phyloP scores from a whole-genome alignment of 163 green algal genomes.

The Scenedesmus sp. region DNA sequence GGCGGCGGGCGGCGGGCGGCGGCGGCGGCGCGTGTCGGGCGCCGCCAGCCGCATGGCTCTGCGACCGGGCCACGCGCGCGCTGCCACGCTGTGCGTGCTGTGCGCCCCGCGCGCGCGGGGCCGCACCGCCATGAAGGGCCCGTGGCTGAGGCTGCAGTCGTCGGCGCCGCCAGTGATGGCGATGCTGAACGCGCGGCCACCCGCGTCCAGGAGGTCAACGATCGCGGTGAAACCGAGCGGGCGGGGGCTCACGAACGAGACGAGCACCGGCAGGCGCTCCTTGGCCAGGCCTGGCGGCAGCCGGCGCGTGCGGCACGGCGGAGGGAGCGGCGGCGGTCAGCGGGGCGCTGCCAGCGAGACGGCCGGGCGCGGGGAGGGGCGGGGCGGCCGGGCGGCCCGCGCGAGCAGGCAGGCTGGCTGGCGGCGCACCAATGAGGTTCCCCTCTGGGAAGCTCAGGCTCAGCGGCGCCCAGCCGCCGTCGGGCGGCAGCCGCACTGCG shows the following conservation, averaged over 20 bases:
- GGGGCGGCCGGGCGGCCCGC: too few species aligned
- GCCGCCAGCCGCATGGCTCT: too few species aligned
- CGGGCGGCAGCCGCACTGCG: slow-evolving; percentile 11
- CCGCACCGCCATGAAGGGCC: slow-evolving; percentile 67
- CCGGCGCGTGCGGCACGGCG: too few species aligned
- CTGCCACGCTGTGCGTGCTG: too few species aligned
- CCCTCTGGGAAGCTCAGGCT: slow-evolving; percentile 29
- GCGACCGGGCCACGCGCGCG: too few species aligned
- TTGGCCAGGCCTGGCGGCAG: slow-evolving; percentile 77
- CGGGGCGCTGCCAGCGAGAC: too few species aligned
- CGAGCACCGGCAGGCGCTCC: slow-evolving; percentile 75
- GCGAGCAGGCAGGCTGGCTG: too few species aligned
- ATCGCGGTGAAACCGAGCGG: slow-evolving; percentile 77
- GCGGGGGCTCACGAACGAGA: slow-evolving; percentile 66
- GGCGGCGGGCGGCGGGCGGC: neutral
- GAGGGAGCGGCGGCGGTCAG: too few species aligned
- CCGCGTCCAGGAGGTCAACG: slow-evolving; percentile 81
- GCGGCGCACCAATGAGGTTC: slow-evolving; percentile 43
- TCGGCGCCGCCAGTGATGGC: slow-evolving; percentile 71
- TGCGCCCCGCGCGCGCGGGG: too few species aligned
- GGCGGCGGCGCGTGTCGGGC: too few species aligned
- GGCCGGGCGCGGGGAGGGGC: too few species aligned
- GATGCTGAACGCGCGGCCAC: slow-evolving; percentile 60
- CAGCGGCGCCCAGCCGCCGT: slow-evolving; percentile 11
- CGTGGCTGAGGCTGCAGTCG: slow-evolving; percentile 72